phyloP scores from a whole-genome alignment of 2,329 filamentous ascomycete species.

The Trichoderma aggressivum region DNA sequence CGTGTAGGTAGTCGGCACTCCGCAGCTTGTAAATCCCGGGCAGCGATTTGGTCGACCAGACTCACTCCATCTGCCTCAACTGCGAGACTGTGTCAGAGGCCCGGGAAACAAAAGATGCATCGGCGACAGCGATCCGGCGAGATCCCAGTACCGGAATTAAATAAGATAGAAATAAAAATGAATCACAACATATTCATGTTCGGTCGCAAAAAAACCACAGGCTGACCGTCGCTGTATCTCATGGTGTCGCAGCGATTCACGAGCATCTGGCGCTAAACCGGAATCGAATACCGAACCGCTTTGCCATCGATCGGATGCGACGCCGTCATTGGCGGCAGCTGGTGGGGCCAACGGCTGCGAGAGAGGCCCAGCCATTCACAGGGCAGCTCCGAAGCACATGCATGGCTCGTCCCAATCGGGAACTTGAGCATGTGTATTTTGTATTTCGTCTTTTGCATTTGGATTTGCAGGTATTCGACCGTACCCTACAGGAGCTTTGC shows the following conservation, averaged over 20 bases:
- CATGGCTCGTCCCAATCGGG: neutral
- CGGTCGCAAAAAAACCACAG: neutral
- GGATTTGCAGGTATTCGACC: too few relatives aligned
- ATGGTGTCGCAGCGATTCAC: neutral
- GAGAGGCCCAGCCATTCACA: conserved; percentile 15
- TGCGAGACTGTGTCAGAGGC: neutral
- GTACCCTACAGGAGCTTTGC: neutral
- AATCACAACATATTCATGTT: neutral
- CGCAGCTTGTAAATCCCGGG: neutral
- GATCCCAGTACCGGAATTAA: neutral
- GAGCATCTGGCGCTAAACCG: conserved; percentile 13
- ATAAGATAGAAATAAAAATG: neutral
- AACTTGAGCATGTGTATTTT: neutral
- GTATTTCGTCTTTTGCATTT: too few relatives aligned
- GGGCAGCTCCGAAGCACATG: conserved; percentile 15
- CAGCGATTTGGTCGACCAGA: neutral
- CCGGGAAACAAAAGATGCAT: neutral
- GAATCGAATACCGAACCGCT: conserved; percentile 15
- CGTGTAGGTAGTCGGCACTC: neutral
- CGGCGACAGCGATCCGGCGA: neutral
- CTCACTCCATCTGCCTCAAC: neutral
- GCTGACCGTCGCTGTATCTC: neutral
- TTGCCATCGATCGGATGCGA: neutral
- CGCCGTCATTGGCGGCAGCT: neutral
- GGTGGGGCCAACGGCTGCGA: neutral